phyloP scores from a whole-genome alignment of 2,329 filamentous ascomycete genomes.

The Knufia fluminis region DNA sequence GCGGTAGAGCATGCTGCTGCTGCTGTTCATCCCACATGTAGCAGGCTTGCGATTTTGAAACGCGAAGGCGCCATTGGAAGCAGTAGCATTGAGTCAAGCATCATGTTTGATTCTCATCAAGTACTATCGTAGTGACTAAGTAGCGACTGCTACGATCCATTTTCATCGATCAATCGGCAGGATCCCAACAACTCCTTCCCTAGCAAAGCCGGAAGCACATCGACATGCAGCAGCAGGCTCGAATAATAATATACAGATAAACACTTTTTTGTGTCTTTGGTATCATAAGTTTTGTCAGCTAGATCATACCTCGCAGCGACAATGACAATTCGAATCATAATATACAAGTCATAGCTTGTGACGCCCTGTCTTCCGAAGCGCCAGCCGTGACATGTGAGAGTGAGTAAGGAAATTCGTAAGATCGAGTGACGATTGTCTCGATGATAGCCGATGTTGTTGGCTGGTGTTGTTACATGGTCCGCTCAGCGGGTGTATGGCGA shows the following conservation, averaged over 20 bases:
- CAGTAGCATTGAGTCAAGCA: no score
- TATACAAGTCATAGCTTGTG: slow-evolving; percentile 4
- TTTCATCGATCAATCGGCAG: neutral
- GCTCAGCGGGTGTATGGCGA: slow-evolving; percentile 18
- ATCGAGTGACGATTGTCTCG: neutral
- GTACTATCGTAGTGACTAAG: neutral
- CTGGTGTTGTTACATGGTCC: slow-evolving; percentile 10
- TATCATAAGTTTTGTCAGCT: neutral
- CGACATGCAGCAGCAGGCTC: neutral
- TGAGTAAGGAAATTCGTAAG: slow-evolving; percentile 5
- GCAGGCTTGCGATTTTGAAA: no score
- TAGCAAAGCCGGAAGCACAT: neutral
- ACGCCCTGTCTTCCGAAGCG: slow-evolving; percentile 4
- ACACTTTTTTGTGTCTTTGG: neutral
- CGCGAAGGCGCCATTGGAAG: no score
- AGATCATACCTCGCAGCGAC: neutral
- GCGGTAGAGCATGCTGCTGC: no score
- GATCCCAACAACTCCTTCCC: neutral
- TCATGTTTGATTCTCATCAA: no score
- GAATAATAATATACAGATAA: slow-evolving; percentile 8
- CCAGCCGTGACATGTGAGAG: slow-evolving; percentile 4
- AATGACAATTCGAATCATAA: slow-evolving; percentile 1
- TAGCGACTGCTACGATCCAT: neutral
- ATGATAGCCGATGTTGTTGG: slow-evolving; percentile 5
- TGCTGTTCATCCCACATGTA: no score